Percentiles rank a stretch among this genome's conserved stretches.
Conservation (phyloP, 306 rosid species). For the Inga laurina region DNA sequence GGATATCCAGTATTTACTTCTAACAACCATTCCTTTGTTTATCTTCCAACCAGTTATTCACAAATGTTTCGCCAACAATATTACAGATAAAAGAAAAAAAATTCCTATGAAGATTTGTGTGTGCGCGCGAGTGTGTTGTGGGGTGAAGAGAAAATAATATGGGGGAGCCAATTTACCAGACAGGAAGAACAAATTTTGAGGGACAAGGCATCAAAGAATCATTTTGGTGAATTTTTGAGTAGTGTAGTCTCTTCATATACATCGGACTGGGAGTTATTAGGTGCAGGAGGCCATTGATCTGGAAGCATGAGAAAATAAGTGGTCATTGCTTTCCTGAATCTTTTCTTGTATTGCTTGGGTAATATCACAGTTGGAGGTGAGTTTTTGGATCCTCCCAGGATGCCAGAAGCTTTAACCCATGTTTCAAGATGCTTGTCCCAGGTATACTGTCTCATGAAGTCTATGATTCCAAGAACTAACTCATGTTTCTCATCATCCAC, state of each 20-base stretch:
- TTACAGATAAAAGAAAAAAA: constrained; percentile 39
- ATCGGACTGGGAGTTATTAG: constrained; percentile 74
- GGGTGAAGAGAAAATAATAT: constrained; percentile 16
- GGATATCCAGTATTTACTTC: constrained; percentile 57
- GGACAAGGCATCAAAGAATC: constrained; percentile 43
- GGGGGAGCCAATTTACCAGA: constrained; percentile 41
- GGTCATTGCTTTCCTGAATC: constrained; percentile 98
- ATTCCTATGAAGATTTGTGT: constrained; percentile 46
- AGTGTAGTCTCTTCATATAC: constrained; percentile 58
- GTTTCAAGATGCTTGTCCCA: constrained; percentile 99
- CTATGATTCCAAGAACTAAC: constrained; percentile 93
- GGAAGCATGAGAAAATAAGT: constrained; percentile 97
- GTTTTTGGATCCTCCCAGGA: constrained; percentile 95
- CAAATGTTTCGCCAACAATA: constrained; percentile 36
- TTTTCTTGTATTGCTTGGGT: constrained; percentile 89
- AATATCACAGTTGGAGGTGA: constrained; percentile 89
- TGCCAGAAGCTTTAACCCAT: constrained; percentile 96
- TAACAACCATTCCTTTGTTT: constrained; percentile 41
- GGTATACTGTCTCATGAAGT: constrained; percentile 96
- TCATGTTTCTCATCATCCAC: constrained; percentile 93
- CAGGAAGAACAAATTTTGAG: constrained; percentile 42
- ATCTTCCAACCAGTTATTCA: constrained; percentile 52
- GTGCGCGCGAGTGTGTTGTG: too few relatives aligned
- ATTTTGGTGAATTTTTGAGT: constrained; percentile 49
- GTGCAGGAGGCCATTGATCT: constrained; percentile 90